Percentiles rank a stretch among this genome's conserved stretches.
Evolutionary conservation across 495 filamentous ascomycete species (phyloP).

Genomic region (Annulohypoxylon moriforme): DNA sequence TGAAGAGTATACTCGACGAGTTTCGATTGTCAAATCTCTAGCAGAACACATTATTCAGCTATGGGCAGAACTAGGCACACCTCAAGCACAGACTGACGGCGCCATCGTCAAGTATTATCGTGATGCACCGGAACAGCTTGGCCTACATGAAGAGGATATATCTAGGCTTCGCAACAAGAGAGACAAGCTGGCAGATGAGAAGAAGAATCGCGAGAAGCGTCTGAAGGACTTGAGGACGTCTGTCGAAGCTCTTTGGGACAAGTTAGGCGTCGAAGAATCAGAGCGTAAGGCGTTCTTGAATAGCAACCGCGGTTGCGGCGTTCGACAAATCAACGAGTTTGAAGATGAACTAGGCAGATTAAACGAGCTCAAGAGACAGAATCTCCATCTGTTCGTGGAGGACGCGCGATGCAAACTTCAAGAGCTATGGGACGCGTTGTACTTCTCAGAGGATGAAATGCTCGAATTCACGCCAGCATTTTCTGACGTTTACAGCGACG

Average conservation of each 20-base stretch:
- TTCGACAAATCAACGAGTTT: slow-evolving; percentile 91
- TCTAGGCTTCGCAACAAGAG: slow-evolving; percentile 74
- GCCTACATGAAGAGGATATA: slow-evolving; percentile 88
- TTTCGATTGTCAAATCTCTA: slow-evolving; percentile 76
- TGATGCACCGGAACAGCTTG: slow-evolving; percentile 91
- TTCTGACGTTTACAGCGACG: slow-evolving; percentile 88
- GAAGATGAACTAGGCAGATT: slow-evolving; percentile 87
- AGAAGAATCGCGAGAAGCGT: slow-evolving; percentile 83
- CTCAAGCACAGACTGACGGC: slow-evolving; percentile 90
- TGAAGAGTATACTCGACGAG: slow-evolving; percentile 88
- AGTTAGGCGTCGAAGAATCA: slow-evolving; percentile 80
- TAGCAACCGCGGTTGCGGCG: slow-evolving; percentile 76
- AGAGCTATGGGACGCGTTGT: slow-evolving; percentile 93
- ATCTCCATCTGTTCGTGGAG: slow-evolving; percentile 94
- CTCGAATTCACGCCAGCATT: slow-evolving; percentile 95
- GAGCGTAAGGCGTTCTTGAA: slow-evolving; percentile 86
- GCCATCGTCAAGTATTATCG: slow-evolving; percentile 88
- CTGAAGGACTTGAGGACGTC: slow-evolving; percentile 77
- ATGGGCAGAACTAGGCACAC: slow-evolving; percentile 94
- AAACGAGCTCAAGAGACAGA: slow-evolving; percentile 93
- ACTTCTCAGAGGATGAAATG: slow-evolving; percentile 98
- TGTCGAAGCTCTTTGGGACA: slow-evolving; percentile 89
- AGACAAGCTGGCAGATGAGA: slow-evolving; percentile 93
- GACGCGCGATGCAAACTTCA: slow-evolving; percentile 90
- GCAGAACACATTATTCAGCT: slow-evolving; percentile 89